Base-by-base conservation (phyloP, 2,329 filamentous ascomycete genomes). In the Diaporthe citriasiana region DNA sequence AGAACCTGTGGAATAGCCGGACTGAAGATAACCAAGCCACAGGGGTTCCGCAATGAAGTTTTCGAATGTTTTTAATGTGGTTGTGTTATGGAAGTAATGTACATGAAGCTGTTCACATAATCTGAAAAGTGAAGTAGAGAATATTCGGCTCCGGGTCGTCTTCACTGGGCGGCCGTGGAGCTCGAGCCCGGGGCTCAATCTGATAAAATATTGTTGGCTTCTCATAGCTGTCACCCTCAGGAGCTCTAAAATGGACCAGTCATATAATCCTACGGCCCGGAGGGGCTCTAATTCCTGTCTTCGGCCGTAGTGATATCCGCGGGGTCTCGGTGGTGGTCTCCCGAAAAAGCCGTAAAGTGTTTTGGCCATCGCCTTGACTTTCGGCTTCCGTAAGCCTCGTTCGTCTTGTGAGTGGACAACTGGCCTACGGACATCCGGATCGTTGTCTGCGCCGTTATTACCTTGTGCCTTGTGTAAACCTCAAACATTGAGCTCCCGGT, bases 201-300 rank as follows among this genome's bases (percentile, higher is more conserved):
- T 47, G 38, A 13, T 63, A 63, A 9, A 63, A 63, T 17, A 63
- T 42, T 25, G 59, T 63, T 25, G 59, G 59, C 9, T 40, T 63
- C 2, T 63, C 59, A 4, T 30, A 30, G 17, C 6, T 63, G 19
- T 45, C 59, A 6, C 38, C 38, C 19, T 30, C 27, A 13, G 59
- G 15, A 1, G 17, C 55, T 4, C 4, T 2, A 19, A 47, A 25
- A 9, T 63, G 59, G 8, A 45, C 40, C 1, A 63, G 38, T 1
- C 57, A 38, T 5, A 60, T 45, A 17, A 60, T 27, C 15, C 25
- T 45, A 19, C 57, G 57, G 9, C 38, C 57, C 13, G 57, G 57
- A 15, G 57, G 40, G 8, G 57, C 57, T 6, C n/a, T 12, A 7
- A 60, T 12, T 0, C 57, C 57, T 19, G 8, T 30, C 57, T 60